Base-by-base conservation (phyloP, 2,329 filamentous ascomycete genomes). In the Pseudogymnoascus sp. region DNA sequence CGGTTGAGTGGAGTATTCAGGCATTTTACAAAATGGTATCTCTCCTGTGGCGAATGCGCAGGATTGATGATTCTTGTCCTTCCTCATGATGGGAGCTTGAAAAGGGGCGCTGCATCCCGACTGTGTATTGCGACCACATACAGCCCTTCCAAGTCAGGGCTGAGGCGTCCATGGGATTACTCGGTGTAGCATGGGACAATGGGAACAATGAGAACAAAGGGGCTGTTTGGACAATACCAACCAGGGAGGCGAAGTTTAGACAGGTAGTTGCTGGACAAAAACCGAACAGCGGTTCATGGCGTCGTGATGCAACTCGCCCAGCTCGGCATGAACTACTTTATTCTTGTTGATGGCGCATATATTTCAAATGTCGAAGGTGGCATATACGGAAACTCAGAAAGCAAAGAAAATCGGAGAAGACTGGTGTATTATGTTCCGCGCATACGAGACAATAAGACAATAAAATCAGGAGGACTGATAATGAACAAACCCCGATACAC, bases 241-340 rank as follows among this genome's bases (percentile, higher is more conserved):
- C 23, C 23, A 6, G 11, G 45, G 23, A 31, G 23, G 23, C 14
- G 23, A 51, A 31, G 18, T 51, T 51, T 51, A 51, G 14, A 51
- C 23, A 29, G 45, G 23, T 51, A 51, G 45, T 51, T 51, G 45
- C 45, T 16, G 23, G 23, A 51, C 23, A 51, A 29, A 29, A 23
- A 7, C 45, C 45, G 14, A 16, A 51, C 14, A 4, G 23, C 45
- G 7, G 23, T 10, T 31, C 45, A 16, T 51, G 45, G 14, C 45
- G 16, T 18, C 39, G 7, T 10, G 45, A 23, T 10, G 45, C 45
- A 51, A 16, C 45, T 29, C 8, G 3, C 3, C 18, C 23, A 6
- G 12, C 42, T 14, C 21, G 4, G 80, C 83, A 34, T 76, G 83
- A 18, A 78, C 81, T 8, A 80, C 82, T 0, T 79, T 81, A 8